Base-by-base conservation (phyloP, 176 grass and related monocot genomes). In the Eragrostis nindensis region DNA sequence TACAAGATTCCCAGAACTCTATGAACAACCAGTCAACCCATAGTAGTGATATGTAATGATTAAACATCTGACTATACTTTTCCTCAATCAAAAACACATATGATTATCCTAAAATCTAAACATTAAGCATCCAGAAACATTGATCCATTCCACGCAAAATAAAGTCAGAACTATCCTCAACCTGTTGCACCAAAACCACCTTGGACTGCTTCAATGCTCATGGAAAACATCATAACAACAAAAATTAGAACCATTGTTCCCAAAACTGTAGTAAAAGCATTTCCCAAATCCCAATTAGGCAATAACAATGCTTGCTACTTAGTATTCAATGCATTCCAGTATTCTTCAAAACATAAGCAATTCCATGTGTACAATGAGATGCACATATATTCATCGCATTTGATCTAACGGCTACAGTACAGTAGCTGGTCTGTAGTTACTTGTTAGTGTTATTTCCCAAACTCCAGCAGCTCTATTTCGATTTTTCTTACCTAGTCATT, bases 391-490 rank as follows among this genome's bases (percentile, higher is more conserved):
- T 52, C 21, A 77, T 65, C 17, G 15, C 36, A 56, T 40, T 68
- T 61, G 27, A 83, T 12, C 5, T 77, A 76, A 78, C 66, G 53
- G 32, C 32, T 63, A 25, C n/a, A 61, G 42, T 65, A 62, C 19
- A 82, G 17, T 69, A 26, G 14, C 8, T 19, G 24, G 19, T 49
- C 52, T 21, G 57, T 45, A 27, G 17, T 21, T 48, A 55, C 18
- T 82, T 8, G 2, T 10, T 39, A 21, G 32, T 16, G 36, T 66
- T 83, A 75, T 32, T 55, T 67, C 39, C 1, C 56, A 42, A 53
- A 8, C 18, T 45, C 57, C 13, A 56, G 17, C 11, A 30, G 7
- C 72, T 71, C 19, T n/a, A 52, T 78, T 56, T 61, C 48, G 18
- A 5, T 24, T 62, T 64, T 30, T 24, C 4, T 22, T 55, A 11